Evolutionary conservation across 129 eudicot species (phyloP).

Genomic region (Flaveria trinervia): DNA sequence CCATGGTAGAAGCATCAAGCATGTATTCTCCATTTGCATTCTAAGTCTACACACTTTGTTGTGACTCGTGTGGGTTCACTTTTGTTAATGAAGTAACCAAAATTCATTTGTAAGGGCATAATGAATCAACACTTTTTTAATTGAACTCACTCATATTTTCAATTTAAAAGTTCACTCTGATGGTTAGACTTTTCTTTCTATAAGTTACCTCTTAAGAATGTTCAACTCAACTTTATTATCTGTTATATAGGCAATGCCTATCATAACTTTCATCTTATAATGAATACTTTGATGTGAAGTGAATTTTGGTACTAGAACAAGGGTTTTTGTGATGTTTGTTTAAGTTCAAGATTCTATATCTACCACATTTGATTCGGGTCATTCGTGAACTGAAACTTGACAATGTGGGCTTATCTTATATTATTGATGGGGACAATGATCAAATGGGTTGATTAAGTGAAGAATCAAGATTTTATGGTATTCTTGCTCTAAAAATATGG

Average conservation of each 20-base stretch:
- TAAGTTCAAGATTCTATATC: no score
- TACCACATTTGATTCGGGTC: no score
- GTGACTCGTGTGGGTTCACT: slow-evolving; percentile 1
- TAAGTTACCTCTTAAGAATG: not conserved
- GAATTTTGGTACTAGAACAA: no score
- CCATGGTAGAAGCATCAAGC: not conserved
- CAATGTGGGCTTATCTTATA: no score
- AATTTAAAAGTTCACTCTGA: not conserved
- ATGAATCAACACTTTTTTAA: not conserved
- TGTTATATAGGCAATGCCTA: not conserved
- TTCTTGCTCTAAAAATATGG: no score
- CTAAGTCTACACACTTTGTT: not conserved
- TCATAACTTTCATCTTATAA: not conserved
- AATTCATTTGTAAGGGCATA: not conserved
- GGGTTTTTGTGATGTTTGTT: no score
- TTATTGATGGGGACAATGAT: no score
- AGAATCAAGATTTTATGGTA: no score
- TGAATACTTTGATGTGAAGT: not conserved
- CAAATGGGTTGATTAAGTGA: no score
- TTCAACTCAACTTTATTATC: not conserved
- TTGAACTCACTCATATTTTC: not conserved
- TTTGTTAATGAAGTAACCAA: not conserved
- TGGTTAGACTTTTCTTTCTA: not conserved
- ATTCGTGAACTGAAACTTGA: no score
- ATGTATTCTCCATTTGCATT: not conserved